A percentile compares a stretch with the other conserved stretches of the same genome.
phyloP scores from a whole-genome alignment of 352 stramenopile species.

The Globisporangium abappressorium region DNA sequence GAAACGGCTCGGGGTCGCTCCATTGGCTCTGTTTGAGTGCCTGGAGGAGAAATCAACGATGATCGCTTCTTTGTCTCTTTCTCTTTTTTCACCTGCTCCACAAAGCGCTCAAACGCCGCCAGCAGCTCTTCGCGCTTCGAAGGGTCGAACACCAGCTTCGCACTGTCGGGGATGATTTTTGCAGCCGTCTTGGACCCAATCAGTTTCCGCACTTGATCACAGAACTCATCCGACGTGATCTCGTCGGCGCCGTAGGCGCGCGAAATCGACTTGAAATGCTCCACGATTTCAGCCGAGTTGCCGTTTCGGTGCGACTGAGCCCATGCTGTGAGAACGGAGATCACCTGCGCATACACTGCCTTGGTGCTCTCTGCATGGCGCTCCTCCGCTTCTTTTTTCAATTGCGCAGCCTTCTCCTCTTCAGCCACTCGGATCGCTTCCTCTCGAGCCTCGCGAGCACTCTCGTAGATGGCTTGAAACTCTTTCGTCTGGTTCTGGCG shows the following conservation, averaged over 20 bases:
- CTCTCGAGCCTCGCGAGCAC: slow-evolving; percentile 43
- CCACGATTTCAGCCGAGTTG: slow-evolving; percentile 43
- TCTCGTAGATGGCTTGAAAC: slow-evolving; percentile 77
- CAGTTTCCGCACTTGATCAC: slow-evolving; percentile 53
- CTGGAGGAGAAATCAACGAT: slow-evolving; percentile 30
- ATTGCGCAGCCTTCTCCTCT: slow-evolving; percentile 42
- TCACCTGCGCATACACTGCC: slow-evolving; percentile 62
- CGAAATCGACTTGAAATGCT: slow-evolving; percentile 61
- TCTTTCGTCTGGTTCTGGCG: slow-evolving; percentile 87
- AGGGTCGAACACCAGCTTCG: slow-evolving; percentile 59
- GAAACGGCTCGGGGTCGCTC: slow-evolving; percentile 34
- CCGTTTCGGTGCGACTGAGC: slow-evolving; percentile 49
- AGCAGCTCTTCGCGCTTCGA: slow-evolving; percentile 50
- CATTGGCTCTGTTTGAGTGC: slow-evolving; percentile 20
- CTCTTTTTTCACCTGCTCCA: slow-evolving; percentile 64
- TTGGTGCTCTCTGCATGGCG: slow-evolving; percentile 54
- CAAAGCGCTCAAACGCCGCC: slow-evolving; percentile 61
- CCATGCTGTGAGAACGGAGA: slow-evolving; percentile 60
- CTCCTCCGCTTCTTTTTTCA: slow-evolving; percentile 53
- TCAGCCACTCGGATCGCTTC: slow-evolving; percentile 38
- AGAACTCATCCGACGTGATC: slow-evolving; percentile 72
- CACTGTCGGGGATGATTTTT: slow-evolving; percentile 74
- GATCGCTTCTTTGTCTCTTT: slow-evolving; percentile 74
- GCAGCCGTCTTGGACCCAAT: slow-evolving; percentile 71
- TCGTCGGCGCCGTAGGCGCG: slow-evolving; percentile 62